phyloP scores from a whole-genome alignment of 1,284 basidiomycete genomes.

The Anthracocystis panici-leucophaei region DNA sequence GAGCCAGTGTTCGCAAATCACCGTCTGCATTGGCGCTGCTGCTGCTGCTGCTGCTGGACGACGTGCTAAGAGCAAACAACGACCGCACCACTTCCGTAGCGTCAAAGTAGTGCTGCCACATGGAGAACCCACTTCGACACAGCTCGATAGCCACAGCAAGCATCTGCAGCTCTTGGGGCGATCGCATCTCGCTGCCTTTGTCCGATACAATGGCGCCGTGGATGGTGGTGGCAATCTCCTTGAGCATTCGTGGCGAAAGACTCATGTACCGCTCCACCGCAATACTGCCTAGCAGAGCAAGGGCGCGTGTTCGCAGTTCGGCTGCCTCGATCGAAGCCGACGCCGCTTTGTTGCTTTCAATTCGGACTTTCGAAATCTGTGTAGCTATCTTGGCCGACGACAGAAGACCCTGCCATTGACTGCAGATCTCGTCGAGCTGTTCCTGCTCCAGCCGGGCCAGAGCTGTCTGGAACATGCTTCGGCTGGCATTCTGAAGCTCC shows the following conservation, averaged over 20 bases:
- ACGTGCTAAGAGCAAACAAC: conserved; percentile 77
- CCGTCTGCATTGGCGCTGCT: conserved; percentile 14
- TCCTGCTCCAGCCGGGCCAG: conserved; percentile 18
- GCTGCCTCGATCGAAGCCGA: conserved; percentile 3
- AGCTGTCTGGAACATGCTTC: conserved; percentile 30
- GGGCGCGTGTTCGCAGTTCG: conserved; percentile 26
- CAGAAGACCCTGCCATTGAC: conserved; percentile 64
- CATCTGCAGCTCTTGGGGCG: conserved; percentile 72
- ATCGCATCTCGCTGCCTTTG: conserved; percentile 35
- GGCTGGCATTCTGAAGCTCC: conserved; percentile 48
- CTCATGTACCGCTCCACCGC: conserved; percentile 84
- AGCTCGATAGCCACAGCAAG: conserved; percentile 85
- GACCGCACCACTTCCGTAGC: conserved; percentile 88
- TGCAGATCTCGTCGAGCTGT: conserved; percentile 46
- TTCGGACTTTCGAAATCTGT: background rate
- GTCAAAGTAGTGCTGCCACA: conserved; percentile 95
- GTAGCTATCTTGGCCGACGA: conserved; percentile 9
- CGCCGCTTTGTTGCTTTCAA: conserved; percentile 15
- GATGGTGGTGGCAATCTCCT: conserved; percentile 85
- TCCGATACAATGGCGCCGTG: conserved; percentile 60
- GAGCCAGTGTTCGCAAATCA: conserved; percentile 72
- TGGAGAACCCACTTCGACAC: conserved; percentile 86
- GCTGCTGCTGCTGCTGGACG: background rate
- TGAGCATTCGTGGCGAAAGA: conserved; percentile 80
- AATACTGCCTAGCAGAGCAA: conserved; percentile 73